Conservation (phyloP, 2,329 filamentous ascomycete genomes). For the Clarireedia hainanense region DNA sequence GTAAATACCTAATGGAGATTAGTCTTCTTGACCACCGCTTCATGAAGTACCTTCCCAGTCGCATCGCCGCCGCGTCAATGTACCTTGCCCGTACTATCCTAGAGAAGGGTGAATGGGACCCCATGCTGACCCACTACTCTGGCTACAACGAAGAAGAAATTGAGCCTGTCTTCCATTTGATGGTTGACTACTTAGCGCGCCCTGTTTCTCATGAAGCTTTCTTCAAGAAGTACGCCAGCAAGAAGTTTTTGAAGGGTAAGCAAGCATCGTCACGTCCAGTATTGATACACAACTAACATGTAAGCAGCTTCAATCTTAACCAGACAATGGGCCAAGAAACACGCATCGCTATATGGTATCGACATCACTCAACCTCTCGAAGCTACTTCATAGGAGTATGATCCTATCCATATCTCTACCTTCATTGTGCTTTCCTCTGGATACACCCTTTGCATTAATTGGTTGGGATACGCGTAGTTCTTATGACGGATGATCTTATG, state of each 20-base stretch:
- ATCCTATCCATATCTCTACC: conserved; percentile 20
- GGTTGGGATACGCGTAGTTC: conserved; percentile 28
- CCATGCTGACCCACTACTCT: conserved; percentile 80
- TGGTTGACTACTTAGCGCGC: conserved; percentile 92
- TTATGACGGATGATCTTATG: conserved; percentile 24
- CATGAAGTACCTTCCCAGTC: conserved; percentile 81
- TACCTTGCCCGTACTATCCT: conserved; percentile 87
- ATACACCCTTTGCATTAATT: conserved; percentile 27
- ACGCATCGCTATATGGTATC: conserved; percentile 50
- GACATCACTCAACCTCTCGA: conserved; percentile 28
- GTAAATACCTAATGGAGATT: conserved; percentile 97
- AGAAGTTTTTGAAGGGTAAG: conserved; percentile 97
- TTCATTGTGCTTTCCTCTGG: conserved; percentile 25
- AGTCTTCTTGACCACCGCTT: conserved; percentile 92
- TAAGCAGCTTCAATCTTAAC: conserved; percentile 76
- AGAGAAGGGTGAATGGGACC: conserved; percentile 86
- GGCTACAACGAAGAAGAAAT: conserved; percentile 93
- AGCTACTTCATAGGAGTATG: conserved; percentile 20
- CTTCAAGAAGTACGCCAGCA: conserved; percentile 99
- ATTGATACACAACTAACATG: conserved; percentile 14
- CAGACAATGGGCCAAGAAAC: conserved; percentile 88
- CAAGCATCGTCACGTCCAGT: conserved; percentile 26
- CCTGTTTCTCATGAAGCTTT: conserved; percentile 93
- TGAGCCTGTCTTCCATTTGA: conserved; percentile 81
- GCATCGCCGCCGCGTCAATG: conserved; percentile 88